A percentile compares a stretch with the other conserved stretches of the same genome.
Evolutionary conservation across 495 filamentous ascomycete species (phyloP).

Genomic region (Neurospora sp.): DNA sequence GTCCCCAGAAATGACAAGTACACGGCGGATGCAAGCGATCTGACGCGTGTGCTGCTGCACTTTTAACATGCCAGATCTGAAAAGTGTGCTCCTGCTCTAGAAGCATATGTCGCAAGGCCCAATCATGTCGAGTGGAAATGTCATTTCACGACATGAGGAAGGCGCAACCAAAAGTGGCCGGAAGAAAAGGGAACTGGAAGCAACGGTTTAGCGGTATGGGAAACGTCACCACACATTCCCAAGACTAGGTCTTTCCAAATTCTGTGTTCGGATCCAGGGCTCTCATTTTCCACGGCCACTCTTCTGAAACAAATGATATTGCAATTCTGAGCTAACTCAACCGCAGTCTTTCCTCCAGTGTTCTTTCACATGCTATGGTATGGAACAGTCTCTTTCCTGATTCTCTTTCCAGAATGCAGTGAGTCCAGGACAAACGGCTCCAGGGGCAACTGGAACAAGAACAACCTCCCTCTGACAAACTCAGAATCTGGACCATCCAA

Average conservation of each 20-base stretch:
- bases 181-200: neutral
- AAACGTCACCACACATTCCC: neutral
- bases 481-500: neutral
- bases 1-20: neutral
- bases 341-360: neutral
- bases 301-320: neutral
- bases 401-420: neutral
- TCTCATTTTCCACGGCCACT: neutral
- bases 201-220: neutral
- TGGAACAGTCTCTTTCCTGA: neutral
- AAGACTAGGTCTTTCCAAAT: neutral
- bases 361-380: neutral
- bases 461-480: neutral
- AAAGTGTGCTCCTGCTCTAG: neutral
- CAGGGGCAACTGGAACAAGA: neutral
- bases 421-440: neutral
- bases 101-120: neutral
- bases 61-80: neutral
- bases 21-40: neutral
- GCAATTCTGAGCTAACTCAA: neutral
- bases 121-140: neutral
- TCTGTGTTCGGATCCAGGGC: neutral
- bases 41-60: neutral
- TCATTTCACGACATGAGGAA: neutral
- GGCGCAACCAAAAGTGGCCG: neutral